Conservation (phyloP, 2,329 filamentous ascomycete species). For the Penicillium sp. region DNA sequence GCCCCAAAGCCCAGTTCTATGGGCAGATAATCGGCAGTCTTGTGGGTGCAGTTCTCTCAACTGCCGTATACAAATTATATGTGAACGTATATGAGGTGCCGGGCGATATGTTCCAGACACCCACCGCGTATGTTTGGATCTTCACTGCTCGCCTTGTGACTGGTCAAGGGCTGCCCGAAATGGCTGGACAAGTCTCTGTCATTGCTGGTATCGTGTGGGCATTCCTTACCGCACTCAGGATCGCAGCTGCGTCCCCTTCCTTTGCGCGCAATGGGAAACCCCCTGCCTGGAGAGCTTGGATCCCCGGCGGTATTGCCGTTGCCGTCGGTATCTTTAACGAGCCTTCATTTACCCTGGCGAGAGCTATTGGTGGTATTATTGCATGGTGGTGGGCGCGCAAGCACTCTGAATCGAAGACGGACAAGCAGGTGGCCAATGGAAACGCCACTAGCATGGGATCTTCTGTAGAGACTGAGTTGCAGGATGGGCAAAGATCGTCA, state of each 20-base stretch:
- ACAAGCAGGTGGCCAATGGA: not conserved
- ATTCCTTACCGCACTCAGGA: constrained; percentile 67
- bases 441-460: not conserved
- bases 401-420: constrained; percentile 21
- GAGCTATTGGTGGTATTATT: constrained; percentile 74
- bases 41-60: constrained; percentile 80
- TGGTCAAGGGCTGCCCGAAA: constrained; percentile 78
- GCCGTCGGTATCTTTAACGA: constrained; percentile 98
- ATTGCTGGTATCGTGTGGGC: constrained; percentile 75
- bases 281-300: constrained; percentile 65
- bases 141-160: constrained; percentile 93
- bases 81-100: constrained; percentile 87
- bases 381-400: constrained; percentile 74
- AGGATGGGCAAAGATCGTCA: not conserved
- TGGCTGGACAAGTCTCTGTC: constrained; percentile 77
- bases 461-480: constrained; percentile 1
- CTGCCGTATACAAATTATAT: constrained; percentile 85
- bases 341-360: constrained; percentile 88
- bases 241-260: constrained; percentile 47
- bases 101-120: constrained; percentile 85
- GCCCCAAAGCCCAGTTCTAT: constrained; percentile 93
- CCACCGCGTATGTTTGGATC: constrained; percentile 95
- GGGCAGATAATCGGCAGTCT: constrained; percentile 90
- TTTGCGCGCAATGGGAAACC: constrained; percentile 35
- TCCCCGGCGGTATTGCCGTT: constrained; percentile 85